Percentiles rank a stretch among this genome's conserved stretches.
Evolutionary conservation across 192 early-diverging fungal genomes (phyloP).

Genomic region (Podila minutissima): DNA sequence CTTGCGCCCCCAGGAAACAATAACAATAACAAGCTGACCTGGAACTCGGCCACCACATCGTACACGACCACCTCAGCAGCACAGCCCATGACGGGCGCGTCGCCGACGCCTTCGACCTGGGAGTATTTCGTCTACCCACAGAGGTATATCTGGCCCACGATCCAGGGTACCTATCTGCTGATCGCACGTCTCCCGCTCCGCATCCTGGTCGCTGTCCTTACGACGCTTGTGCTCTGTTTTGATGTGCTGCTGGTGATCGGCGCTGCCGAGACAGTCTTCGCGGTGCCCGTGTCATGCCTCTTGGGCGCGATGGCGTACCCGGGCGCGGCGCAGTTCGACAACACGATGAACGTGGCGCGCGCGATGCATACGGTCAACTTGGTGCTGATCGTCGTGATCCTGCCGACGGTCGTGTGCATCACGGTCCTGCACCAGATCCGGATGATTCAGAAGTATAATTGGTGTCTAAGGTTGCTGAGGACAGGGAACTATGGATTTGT

Average conservation of each 20-base stretch:
- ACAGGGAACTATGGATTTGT: conserved; percentile 47
- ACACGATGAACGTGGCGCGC: conserved; percentile 49
- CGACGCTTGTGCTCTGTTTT: conserved; percentile 42
- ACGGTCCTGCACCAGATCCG: conserved; percentile 40
- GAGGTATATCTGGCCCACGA: conserved; percentile 29
- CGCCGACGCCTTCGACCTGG: conserved; percentile 39
- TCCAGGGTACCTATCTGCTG: conserved; percentile 27
- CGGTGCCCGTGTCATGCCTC: conserved; percentile 36
- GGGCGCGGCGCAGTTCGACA: conserved; percentile 36
- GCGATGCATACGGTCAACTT: conserved; percentile 53
- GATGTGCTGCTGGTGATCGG: conserved; percentile 46
- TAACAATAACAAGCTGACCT: conserved; percentile 32
- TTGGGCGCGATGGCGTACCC: conserved; percentile 39
- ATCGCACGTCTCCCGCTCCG: conserved; percentile 42
- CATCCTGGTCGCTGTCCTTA: conserved; percentile 39
- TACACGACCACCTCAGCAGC: conserved; percentile 41
- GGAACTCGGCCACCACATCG: conserved; percentile 48
- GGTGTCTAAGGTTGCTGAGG: conserved; percentile 40
- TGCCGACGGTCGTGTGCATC: conserved; percentile 34
- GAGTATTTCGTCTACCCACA: conserved; percentile 45
- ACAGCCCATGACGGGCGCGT: conserved; percentile 40
- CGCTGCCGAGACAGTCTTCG: conserved; percentile 32
- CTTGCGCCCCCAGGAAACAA: neutral
- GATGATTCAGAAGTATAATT: conserved; percentile 52
- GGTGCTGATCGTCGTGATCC: conserved; percentile 27